phyloP scores from a whole-genome alignment of 2,329 filamentous ascomycete species.

The Bertia moriformis region DNA sequence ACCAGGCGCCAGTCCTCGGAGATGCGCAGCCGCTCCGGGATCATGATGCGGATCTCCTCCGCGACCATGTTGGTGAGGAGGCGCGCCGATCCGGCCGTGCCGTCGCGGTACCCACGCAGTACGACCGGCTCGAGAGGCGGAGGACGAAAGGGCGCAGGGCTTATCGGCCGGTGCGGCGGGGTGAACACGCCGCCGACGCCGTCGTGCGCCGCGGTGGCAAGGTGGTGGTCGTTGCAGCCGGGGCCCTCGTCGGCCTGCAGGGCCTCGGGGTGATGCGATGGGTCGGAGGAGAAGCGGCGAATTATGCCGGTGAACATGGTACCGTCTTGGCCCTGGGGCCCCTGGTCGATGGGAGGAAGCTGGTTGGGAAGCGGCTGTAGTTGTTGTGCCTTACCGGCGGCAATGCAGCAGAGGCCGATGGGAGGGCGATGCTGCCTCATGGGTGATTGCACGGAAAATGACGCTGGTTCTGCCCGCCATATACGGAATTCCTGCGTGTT shows the following conservation, averaged over 20 bases:
- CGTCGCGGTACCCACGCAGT: constrained; percentile 49
- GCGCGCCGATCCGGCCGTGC: constrained; percentile 42
- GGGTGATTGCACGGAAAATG: too few relatives aligned
- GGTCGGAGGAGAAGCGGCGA: constrained; percentile 46
- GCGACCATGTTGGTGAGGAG: constrained; percentile 63
- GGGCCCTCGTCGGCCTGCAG: constrained; percentile 5
- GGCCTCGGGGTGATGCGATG: constrained; percentile 6
- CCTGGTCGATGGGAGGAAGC: too few relatives aligned
- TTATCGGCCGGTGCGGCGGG: constrained; percentile 37
- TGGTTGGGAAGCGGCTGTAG: too few relatives aligned
- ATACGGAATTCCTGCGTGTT: too few relatives aligned
- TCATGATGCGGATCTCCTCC: constrained; percentile 80
- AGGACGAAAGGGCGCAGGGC: constrained; percentile 67
- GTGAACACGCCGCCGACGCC: constrained; percentile 45
- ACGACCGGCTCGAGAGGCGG: constrained; percentile 73
- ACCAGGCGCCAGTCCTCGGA: constrained; percentile 73
- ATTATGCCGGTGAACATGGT: constrained; percentile 47
- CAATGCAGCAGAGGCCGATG: too few relatives aligned
- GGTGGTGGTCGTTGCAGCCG: constrained; percentile 4
- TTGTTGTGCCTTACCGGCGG: too few relatives aligned
- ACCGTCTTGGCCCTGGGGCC: too few relatives aligned
- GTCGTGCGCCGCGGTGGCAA: constrained; percentile 10
- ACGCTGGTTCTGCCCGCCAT: too few relatives aligned
- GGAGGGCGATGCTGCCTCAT: too few relatives aligned
- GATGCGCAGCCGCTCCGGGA: constrained; percentile 76